Evolutionary conservation across 2,329 filamentous ascomycete genomes (phyloP).

Genomic region (Paracamarosporium sp.): DNA sequence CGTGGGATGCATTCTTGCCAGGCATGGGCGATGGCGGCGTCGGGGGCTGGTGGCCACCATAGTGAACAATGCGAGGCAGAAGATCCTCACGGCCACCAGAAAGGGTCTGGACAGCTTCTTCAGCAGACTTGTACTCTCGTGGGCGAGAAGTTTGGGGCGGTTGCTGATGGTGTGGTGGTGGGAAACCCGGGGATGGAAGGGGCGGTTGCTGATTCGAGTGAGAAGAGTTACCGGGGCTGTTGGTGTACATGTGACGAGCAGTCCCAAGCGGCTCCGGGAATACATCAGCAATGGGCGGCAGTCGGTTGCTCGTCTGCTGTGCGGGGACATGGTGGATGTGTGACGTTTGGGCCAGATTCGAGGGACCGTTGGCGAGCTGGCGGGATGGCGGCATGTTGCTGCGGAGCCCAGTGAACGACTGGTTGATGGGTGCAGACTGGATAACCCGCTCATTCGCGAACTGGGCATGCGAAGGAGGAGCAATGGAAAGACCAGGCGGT

Average conservation of each 20-base stretch:
- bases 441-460: conserved; percentile 95
- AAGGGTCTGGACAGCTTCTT: conserved; percentile 90
- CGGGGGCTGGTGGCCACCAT: conserved; percentile 90
- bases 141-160: conserved; percentile 64
- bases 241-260: conserved; percentile 59
- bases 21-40: conserved; percentile 84
- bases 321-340: conserved; percentile 92
- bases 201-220: conserved; percentile 71
- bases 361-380: conserved; percentile 81
- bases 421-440: conserved; percentile 92
- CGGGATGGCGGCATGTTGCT: conserved; percentile 68
- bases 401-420: conserved; percentile 92
- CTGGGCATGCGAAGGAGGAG: conserved; percentile 89
- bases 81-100: conserved; percentile 92
- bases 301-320: conserved; percentile 85
- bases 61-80: conserved; percentile 92
- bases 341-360: conserved; percentile 80
- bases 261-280: conserved; percentile 78
- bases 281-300: conserved; percentile 93
- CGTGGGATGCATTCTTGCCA: conserved; percentile 43
- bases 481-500: conserved; percentile 89
- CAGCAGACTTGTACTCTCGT: conserved; percentile 92
- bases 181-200: conserved; percentile 79
- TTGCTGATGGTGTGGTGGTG: conserved; percentile 59
- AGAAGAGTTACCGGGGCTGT: conserved; percentile 68